These are phyloP conservation scores for Moesziomyces antarcticus DNA, from an alignment of 1,284 basidiomycete genomes.

Conservation along the genomic window DNA sequence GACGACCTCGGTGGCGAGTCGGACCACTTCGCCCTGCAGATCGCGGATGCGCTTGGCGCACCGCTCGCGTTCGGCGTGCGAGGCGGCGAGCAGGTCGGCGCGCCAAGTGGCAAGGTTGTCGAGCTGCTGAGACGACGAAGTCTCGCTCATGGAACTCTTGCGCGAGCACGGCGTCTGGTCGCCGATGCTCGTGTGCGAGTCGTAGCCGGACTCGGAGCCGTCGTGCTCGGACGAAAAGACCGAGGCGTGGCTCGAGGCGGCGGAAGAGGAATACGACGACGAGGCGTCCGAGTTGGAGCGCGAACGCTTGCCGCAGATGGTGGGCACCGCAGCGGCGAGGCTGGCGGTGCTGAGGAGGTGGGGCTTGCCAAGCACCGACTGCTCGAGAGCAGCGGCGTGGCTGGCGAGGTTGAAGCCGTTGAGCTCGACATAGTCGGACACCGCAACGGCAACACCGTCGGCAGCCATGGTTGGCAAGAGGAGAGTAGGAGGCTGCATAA, in stretches of 20 bases:
- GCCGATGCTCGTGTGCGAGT: constrained; percentile 34
- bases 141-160: constrained; percentile 33
- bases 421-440: constrained; percentile 39
- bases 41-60: constrained; percentile 40
- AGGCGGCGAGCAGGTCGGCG: constrained; percentile 22
- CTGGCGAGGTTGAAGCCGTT: constrained; percentile 40
- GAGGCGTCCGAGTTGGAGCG: constrained; percentile 48
- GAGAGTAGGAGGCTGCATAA: constrained; percentile 22
- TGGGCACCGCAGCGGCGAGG: constrained; percentile 10
- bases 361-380: constrained; percentile 47
- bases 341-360: constrained; percentile 9
- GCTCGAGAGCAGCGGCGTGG: constrained; percentile 50
- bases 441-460: constrained; percentile 13
- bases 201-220: constrained; percentile 20
- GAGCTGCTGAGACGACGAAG: constrained; percentile 18
- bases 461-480: constrained; percentile 25
- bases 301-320: constrained; percentile 44
- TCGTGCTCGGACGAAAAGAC: constrained; percentile 44
- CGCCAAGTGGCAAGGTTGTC: constrained; percentile 35
- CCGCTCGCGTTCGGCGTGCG: constrained; percentile 20
- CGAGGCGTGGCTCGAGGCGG: constrained; percentile 42
- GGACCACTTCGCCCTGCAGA: constrained; percentile 31
- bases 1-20: constrained; percentile 37
- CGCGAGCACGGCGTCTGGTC: constrained; percentile 39
- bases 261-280: constrained; percentile 32